Conservation (phyloP, 805 yeast genomes). For the Pichia membranifaciens region DNA sequence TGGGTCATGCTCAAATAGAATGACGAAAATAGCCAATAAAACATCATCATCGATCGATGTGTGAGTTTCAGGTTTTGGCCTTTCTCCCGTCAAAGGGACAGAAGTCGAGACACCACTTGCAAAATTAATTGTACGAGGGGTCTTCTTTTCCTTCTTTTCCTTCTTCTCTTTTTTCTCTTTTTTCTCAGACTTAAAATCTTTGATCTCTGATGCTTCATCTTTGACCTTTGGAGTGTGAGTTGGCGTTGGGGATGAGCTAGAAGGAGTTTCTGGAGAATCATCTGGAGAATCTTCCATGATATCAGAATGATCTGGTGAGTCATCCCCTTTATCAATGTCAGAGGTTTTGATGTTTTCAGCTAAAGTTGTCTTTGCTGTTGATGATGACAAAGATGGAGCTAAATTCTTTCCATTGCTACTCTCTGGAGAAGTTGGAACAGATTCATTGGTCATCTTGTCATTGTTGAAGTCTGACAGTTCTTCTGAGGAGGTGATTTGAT, state of each 20-base stretch:
- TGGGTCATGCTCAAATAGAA: slow-evolving; percentile 62
- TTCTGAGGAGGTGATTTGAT: slow-evolving; percentile 14
- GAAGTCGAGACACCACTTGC: slow-evolving; percentile 74
- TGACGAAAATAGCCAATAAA: slow-evolving; percentile 65
- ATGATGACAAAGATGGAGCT: slow-evolving; percentile 39
- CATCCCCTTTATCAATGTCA: neutral
- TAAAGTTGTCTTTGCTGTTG: slow-evolving; percentile 17
- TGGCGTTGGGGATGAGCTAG: neutral
- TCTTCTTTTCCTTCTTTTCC: slow-evolving; percentile 27
- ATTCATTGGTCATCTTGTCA: slow-evolving; percentile 12
- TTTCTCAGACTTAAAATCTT: slow-evolving; percentile 14
- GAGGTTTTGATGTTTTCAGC: neutral
- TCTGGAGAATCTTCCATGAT: neutral
- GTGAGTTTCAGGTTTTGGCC: slow-evolving; percentile 66
- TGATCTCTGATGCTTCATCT: slow-evolving; percentile 3
- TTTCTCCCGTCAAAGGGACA: slow-evolving; percentile 73
- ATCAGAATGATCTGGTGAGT: neutral
- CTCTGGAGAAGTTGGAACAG: slow-evolving; percentile 28
- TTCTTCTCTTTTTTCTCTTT: slow-evolving; percentile 23
- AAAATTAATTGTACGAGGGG: slow-evolving; percentile 40
- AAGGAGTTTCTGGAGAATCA: slow-evolving; percentile 11
- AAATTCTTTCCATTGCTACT: slow-evolving; percentile 25
- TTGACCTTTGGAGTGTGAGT: slow-evolving; percentile 11
- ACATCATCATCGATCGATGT: slow-evolving; percentile 67
- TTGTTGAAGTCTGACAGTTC: slow-evolving; percentile 18